Conservation (phyloP, 768 basidiomycete genomes). For the Infundibulicybe gibba region DNA sequence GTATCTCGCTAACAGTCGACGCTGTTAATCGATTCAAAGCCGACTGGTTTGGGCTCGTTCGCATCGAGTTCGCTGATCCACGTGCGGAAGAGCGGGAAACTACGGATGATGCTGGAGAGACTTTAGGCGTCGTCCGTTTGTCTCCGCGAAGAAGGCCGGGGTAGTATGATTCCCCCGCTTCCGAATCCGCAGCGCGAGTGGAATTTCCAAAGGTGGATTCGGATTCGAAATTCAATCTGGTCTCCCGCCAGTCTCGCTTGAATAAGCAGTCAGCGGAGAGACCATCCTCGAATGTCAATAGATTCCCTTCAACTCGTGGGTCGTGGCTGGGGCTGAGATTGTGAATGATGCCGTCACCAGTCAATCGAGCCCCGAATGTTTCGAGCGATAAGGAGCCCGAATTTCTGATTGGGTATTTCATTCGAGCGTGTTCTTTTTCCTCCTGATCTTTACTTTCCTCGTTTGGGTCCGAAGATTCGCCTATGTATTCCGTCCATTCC, state of each 20-base stretch:
- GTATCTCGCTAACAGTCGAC: slow-evolving; percentile 37
- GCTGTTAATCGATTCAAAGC: slow-evolving; percentile 36
- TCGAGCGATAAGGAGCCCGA: slow-evolving; percentile 71
- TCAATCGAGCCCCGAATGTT: slow-evolving; percentile 59
- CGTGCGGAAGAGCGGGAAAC: slow-evolving; percentile 41
- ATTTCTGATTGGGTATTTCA: slow-evolving; percentile 49
- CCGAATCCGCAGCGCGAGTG: slow-evolving; percentile 16
- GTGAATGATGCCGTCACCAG: slow-evolving; percentile 52
- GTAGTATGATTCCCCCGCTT: slow-evolving; percentile 11
- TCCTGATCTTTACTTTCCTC: slow-evolving; percentile 38
- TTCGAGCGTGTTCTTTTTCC: slow-evolving; percentile 31
- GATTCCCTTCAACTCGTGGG: slow-evolving; percentile 33
- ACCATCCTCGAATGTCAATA: slow-evolving; percentile 66
- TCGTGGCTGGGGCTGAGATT: slow-evolving; percentile 23
- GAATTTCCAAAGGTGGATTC: slow-evolving; percentile 17
- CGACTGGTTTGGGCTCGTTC: slow-evolving; percentile 48
- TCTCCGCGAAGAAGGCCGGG: slow-evolving; percentile 12
- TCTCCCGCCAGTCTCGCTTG: slow-evolving; percentile 76
- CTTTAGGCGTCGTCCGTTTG: slow-evolving; percentile 23
- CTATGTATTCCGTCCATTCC: slow-evolving; percentile 84
- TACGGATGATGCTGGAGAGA: slow-evolving; percentile 40
- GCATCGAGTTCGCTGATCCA: slow-evolving; percentile 48
- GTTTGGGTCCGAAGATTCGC: slow-evolving; percentile 48
- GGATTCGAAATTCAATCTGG: slow-evolving; percentile 43
- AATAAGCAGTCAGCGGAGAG: slow-evolving; percentile 61